Base-by-base conservation (phyloP, 441 rosid species). In the Gossypium davidsonii region DNA sequence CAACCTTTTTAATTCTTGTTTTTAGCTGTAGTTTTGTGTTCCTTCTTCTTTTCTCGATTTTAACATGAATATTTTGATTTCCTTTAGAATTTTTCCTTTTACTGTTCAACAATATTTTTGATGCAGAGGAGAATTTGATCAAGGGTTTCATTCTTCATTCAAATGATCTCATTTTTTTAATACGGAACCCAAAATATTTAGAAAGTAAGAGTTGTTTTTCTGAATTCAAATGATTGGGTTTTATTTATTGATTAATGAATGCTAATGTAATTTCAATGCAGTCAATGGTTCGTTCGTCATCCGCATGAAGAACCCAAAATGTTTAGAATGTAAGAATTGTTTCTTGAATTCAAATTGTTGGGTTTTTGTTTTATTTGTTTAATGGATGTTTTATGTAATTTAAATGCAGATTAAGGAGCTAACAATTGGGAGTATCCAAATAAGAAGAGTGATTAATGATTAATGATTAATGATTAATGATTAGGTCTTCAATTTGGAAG, bases 331-430 rank as follows among this genome's bases (percentile, higher is more conserved):
- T 66, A 66, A 44, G 53, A 28, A 18, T 53, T 6, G 15, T 42
- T 69, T 21, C 31, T 15, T 67, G 15, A 21, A 25, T 71, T 14
- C 9, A 20, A 26, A 39, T 52, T 34, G 12, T 21, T 23, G 28
- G 37, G 9, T 44, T 59, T 68, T 11, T 57, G 62, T 34, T 59
- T 26, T 46, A 34, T 37, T 55, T 1, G 57, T 26, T 60, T 74
- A 46, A 75, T 71, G 73, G 26, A 46, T 37, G 55, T 72, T 66
- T 64, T 73, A 18, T 72, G 73, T 71, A 44, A 12, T 74, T 81
- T 82, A 70, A 56, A 83, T 76, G 82, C 83, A 67, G 77, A 73
- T 68, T 78, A 59, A 74, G 78, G 73, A 76, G 67, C 37, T 75
- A 31, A 25, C 63, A 49, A 53, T 79, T 79, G 83, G 78, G 11